These are phyloP conservation scores for Mikania micrantha DNA, from an alignment of 129 eudicot species.

Conservation along the genomic window DNA sequence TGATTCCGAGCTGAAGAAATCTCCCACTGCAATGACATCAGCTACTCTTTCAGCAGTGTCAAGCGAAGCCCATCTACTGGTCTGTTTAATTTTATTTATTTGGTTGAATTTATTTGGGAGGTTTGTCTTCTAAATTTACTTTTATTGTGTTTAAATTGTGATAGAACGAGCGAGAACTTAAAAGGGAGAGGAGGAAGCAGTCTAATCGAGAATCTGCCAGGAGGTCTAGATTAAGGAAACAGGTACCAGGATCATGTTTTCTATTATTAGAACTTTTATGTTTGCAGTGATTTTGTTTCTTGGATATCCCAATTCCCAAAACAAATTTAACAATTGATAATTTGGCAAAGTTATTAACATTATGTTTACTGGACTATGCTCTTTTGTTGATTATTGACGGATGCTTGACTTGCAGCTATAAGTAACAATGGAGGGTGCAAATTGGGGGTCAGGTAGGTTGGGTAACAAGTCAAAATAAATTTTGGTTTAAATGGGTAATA, in stretches of 20 bases:
- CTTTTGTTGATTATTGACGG: background rate
- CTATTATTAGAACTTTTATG: background rate
- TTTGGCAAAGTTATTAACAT: background rate
- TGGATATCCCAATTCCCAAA: background rate
- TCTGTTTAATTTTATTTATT: slow-evolving; percentile 9
- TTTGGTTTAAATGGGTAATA: background rate
- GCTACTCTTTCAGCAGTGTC: slow-evolving; percentile 36
- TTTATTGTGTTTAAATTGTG: slow-evolving; percentile 1
- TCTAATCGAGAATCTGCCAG: slow-evolving; percentile 97
- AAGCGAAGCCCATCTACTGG: slow-evolving; percentile 65
- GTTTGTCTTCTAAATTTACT: background rate
- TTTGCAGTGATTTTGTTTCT: background rate
- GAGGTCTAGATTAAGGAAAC: slow-evolving; percentile 91
- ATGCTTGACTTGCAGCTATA: background rate
- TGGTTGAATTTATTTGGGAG: background rate
- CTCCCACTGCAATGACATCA: slow-evolving; percentile 35
- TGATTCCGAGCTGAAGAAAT: slow-evolving; percentile 47
- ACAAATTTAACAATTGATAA: background rate
- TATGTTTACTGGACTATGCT: background rate
- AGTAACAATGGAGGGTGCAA: background rate
- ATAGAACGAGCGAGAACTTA: slow-evolving; percentile 85
- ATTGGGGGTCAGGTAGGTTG: background rate
- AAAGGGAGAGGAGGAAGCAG: slow-evolving; percentile 88
- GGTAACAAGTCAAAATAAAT: background rate
- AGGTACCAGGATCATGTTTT: slow-evolving; percentile 34